Percentiles rank a stretch among this genome's conserved stretches.
Evolutionary conservation across 169 alveolate species (phyloP).

Genomic region (Plasmodium vivax): DNA sequence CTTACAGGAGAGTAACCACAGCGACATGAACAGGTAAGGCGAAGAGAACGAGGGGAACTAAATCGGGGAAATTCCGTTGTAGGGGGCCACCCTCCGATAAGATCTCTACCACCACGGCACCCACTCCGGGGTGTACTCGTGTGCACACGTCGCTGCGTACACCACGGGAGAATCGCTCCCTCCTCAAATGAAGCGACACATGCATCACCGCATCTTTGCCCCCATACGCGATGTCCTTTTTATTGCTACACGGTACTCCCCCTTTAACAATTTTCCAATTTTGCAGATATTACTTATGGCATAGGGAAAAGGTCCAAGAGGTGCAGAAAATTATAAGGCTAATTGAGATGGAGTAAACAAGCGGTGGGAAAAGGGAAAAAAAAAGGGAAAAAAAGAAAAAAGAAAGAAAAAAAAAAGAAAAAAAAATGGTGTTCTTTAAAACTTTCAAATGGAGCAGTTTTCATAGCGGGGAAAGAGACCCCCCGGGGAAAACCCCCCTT

Average conservation of each 20-base stretch:
- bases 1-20: constrained; percentile 49
- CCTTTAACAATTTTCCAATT: neutral
- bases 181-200: neutral
- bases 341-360: constrained; percentile 23
- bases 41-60: neutral
- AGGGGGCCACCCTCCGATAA: neutral
- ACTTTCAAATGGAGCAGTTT: constrained; percentile 2
- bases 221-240: neutral
- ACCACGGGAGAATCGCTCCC: neutral
- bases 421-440: neutral
- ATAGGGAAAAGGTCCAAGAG: constrained; percentile 45
- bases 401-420: neutral
- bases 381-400: neutral
- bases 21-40: constrained; percentile 55
- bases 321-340: constrained; percentile 45
- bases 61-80: neutral
- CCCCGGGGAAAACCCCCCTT: neutral
- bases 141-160: neutral
- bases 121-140: neutral
- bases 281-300: constrained; percentile 68
- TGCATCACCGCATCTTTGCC: neutral
- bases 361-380: neutral
- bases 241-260: neutral
- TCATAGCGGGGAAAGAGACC: neutral
- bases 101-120: neutral